A percentile compares a stretch with the other conserved stretches of the same genome.
These are phyloP conservation scores for Sextonia rubra DNA, from an alignment of 164 flowering plant species.

Conservation along the genomic window DNA sequence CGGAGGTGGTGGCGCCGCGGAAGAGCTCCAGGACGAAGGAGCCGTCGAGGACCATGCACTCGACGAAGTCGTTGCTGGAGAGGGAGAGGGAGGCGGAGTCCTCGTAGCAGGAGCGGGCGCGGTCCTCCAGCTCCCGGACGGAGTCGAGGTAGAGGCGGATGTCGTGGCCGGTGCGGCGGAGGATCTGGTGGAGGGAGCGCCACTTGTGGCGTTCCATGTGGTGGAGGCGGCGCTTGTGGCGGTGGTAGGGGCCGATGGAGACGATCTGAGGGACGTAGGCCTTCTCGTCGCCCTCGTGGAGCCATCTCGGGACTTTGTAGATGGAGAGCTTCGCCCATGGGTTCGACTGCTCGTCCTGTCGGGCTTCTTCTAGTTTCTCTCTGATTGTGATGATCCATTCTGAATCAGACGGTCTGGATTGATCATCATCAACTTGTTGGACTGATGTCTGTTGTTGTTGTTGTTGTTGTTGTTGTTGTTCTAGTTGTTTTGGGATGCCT, in stretches of 20 bases:
- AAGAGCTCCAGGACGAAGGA: constrained; percentile 62
- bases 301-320: constrained; percentile 45
- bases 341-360: constrained; percentile 46
- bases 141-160: constrained; percentile 39
- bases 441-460: neutral
- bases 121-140: constrained; percentile 47
- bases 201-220: constrained; percentile 68
- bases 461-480: neutral
- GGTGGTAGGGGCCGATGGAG: constrained; percentile 74
- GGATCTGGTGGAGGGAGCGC: constrained; percentile 43
- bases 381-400: constrained; percentile 71
- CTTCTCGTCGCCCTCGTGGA: constrained; percentile 45
- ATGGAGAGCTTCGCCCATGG: constrained; percentile 53
- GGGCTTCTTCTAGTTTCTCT: constrained; percentile 59
- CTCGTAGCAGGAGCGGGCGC: constrained; percentile 58
- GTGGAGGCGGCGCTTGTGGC: constrained; percentile 35
- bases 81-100: constrained; percentile 24
- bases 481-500: constrained; percentile 6
- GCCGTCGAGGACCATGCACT: constrained; percentile 70
- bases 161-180: constrained; percentile 43
- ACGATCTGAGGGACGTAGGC: constrained; percentile 62
- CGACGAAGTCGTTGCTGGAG: constrained; percentile 47
- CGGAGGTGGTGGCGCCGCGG: constrained; percentile 35
- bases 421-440: constrained; percentile 1
- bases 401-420: constrained; percentile 20